Evolutionary conservation across 2,329 filamentous ascomycete genomes (phyloP).

Genomic region (Pestalotiopsis sp.): DNA sequence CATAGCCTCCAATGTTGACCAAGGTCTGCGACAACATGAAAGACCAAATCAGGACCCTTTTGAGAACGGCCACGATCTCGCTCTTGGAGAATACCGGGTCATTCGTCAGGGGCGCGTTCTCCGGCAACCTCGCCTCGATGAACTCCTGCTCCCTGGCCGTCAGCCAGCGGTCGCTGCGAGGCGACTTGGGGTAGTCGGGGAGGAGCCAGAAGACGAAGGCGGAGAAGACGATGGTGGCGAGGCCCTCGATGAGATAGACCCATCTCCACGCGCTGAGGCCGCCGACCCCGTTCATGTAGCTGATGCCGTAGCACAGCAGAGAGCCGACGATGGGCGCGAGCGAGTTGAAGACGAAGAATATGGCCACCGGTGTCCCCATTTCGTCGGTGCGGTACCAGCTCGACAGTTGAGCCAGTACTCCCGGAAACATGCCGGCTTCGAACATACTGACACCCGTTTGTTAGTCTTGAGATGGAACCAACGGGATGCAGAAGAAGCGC

Average conservation of each 20-base stretch:
- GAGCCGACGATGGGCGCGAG: conserved; percentile 37
- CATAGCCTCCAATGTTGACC: conserved; percentile 43
- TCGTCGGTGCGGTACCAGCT: conserved; percentile 51
- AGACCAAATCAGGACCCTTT: conserved; percentile 22
- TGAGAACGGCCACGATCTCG: conserved; percentile 38
- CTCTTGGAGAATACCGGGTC: conserved; percentile 36
- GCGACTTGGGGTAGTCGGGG: conserved; percentile 46
- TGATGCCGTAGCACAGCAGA: conserved; percentile 32
- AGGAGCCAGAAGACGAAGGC: conserved; percentile 39
- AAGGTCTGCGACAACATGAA: conserved; percentile 22
- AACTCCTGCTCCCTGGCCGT: conserved; percentile 41
- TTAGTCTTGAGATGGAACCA: neutral
- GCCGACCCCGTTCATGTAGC: conserved; percentile 27
- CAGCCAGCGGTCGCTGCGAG: conserved; percentile 38
- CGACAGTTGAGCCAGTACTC: conserved; percentile 42
- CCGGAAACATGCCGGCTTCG: conserved; percentile 46
- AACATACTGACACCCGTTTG: conserved; percentile 24
- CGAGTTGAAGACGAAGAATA: conserved; percentile 43
- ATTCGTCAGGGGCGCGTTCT: conserved; percentile 38
- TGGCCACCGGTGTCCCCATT: conserved; percentile 42
- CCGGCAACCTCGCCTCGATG: conserved; percentile 38
- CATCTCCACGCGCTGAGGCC: conserved; percentile 31
- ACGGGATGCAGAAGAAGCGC: neutral
- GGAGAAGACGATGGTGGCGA: conserved; percentile 42
- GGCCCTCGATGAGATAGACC: conserved; percentile 46